phyloP scores from a whole-genome alignment of 1,139 yeast genomes.

The Zygoascus sp. region DNA sequence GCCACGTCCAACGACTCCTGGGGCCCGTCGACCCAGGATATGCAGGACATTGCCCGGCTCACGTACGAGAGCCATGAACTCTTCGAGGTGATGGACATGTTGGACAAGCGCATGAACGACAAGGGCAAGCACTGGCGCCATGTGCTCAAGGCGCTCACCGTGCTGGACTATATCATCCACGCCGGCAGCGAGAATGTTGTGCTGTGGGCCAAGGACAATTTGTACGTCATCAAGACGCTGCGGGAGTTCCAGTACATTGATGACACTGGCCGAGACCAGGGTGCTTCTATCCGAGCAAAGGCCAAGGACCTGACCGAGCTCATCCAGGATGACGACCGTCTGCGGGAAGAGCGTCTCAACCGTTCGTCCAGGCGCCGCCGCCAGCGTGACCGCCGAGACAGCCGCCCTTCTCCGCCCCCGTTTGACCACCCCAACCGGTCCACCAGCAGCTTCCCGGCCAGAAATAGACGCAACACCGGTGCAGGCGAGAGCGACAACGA shows the following conservation, averaged over 20 bases:
- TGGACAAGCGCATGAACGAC: constrained; percentile 89
- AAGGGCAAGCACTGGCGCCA: constrained; percentile 99
- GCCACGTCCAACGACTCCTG: constrained; percentile 84
- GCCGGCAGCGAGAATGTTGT: constrained; percentile 90
- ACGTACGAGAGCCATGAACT: constrained; percentile 75
- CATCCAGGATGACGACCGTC: constrained; percentile 77
- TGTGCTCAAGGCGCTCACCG: constrained; percentile 78
- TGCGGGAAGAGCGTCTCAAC: constrained; percentile 67
- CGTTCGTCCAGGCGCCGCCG: constrained; percentile 27
- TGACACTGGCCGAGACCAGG: constrained; percentile 79
- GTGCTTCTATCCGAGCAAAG: constrained; percentile 80
- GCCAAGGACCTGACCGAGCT: constrained; percentile 85
- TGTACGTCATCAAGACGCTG: constrained; percentile 83
- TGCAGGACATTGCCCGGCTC: constrained; percentile 78
- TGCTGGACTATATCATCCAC: constrained; percentile 81
- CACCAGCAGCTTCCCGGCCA: constrained; percentile 13
- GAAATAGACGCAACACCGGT: constrained; percentile 13
- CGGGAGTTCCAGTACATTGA: constrained; percentile 87
- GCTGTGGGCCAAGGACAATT: constrained; percentile 87
- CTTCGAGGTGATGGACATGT: constrained; percentile 91
- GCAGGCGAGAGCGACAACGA: constrained; percentile 70
- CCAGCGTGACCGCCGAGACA: constrained; percentile 15
- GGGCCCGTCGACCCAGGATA: constrained; percentile 76
- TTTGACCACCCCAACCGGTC: constrained; percentile 16
- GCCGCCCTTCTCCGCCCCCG: constrained; percentile 9